Base-by-base conservation (phyloP, 192 early-diverging fungal genomes). In the Phycomyces blakesleeanus region DNA sequence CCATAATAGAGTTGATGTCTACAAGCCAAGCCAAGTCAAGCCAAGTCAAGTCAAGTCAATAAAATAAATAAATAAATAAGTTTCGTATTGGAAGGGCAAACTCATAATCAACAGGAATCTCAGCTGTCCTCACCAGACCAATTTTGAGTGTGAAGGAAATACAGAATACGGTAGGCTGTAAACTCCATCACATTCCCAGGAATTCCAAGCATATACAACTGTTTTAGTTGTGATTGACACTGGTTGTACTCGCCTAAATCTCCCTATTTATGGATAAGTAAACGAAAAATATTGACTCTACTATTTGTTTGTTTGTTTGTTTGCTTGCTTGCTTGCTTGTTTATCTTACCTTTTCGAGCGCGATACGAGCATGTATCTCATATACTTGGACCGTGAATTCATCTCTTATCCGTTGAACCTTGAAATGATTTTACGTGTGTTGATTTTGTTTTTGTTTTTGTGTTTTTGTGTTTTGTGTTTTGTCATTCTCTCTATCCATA, bases 221-320 rank as follows among this genome's bases (percentile, higher is more conserved):
- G 83, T 68, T 92, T 93, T 40, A 99, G 76, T 72, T 98, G 94
- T 5, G 91, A 93, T 74, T 96, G 93, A 71, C 95, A 98, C 68
- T 97, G 95, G 64, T 99, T 98, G 77, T 89, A 98, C 78, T 98
- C 96, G 60, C 95, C 95, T 18, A 98, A 79, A 69, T 98, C 96
- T 49, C 91, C 81, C 85, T 91, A 57, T 34, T n/a, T n/a, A n/a
- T n/a, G 14, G 16, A 53, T 63, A 64, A 27, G 55, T 55, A 55
- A 38, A 10, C 50, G 40, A 6, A 6, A 6, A 6, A 41, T 41
- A 14, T 41, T 41, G 40, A 10, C 14, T 41, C 40, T 41, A 41
- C 14, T 41, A 41, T 10, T 41, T 10, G 40, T 41, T 14, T 41
- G 8, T 14, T 41, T 41, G 8, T 10, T 41, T 10, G 40, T 14